Evolutionary conservation across 805 yeast species (phyloP), one percentile per base, ranked within the genome.

Genomic region (Schizosaccharomyces osmophilus): DNA sequence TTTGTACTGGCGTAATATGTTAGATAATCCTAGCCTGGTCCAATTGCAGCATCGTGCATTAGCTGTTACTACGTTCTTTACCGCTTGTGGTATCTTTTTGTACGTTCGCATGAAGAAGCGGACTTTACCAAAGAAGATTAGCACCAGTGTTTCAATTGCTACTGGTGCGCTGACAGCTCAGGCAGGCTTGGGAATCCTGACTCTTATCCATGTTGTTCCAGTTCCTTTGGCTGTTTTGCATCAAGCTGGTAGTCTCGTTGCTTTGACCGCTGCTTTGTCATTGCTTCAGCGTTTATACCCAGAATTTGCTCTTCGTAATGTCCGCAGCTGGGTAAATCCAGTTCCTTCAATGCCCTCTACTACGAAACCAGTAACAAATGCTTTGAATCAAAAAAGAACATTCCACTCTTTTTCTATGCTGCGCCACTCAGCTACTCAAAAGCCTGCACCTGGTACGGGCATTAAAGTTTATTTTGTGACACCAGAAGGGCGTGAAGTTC

Each of bases 1-100:
- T 70, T 70, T 85, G 63, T 77, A 84, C 77, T 88, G 96, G 95
- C 82, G 96, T 75, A 93, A 93, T 69, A 72, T 87, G 71, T 77
- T 93, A 55, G 99, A 93, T 72, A 93, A 93, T 71, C 99, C 97
- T 63, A 81, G 95, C 5, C 89, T 96, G 1, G 98, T 93, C 48
- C 98, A 93, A 73, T 74, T 93, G 65, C 83, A 82, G 63, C 99
- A 93, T 73, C 80, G 99, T 71, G 78, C 84, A 29, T 72, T 89
- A 63, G 98, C 97, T 4, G 79, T 80, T 19, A 74, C 93, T 15
- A 83, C 97, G 0, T 90, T 89, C 72, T 78, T 85, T 5, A 71
- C 84, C 58, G 89, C 78, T 0, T 39, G 48, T 41, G 24, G 42
- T 31, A 72, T 80, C n/a, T 59, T 24, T 17, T 63, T 67, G 42